Evolutionary conservation across 1,284 basidiomycete genomes (phyloP).

Genomic region (Pseudozyma pruni): DNA sequence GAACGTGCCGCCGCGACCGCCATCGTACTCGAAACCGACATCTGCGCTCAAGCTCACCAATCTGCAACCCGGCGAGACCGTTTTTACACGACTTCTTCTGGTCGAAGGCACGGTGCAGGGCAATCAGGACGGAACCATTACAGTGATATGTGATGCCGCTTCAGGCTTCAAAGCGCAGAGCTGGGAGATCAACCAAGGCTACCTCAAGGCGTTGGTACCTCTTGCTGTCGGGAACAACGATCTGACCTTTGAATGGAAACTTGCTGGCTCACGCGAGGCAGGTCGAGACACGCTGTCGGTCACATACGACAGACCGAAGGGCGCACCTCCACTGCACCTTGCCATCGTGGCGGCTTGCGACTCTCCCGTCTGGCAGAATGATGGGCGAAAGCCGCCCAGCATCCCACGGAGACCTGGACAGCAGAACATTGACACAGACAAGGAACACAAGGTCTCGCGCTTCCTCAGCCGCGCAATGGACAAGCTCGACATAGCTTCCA

Average conservation of each 20-base stretch:
- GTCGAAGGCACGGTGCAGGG: slow-evolving; percentile 24
- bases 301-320: slow-evolving; percentile 13
- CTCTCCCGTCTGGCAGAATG: slow-evolving; percentile 34
- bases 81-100: slow-evolving; percentile 40
- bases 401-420: slow-evolving; percentile 1
- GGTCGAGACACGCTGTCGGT: slow-evolving; percentile 4
- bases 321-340: slow-evolving; percentile 33
- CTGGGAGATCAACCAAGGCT: slow-evolving; percentile 43
- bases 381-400: slow-evolving; percentile 12
- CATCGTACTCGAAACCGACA: not conserved
- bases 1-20: not conserved
- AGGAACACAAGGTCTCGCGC: slow-evolving; percentile 16
- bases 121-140: slow-evolving; percentile 8
- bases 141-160: slow-evolving; percentile 4
- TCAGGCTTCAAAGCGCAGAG: slow-evolving; percentile 22
- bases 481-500: slow-evolving; percentile 11
- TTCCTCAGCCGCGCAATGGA: slow-evolving; percentile 27
- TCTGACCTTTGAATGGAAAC: slow-evolving; percentile 15
- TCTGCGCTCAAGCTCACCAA: slow-evolving; percentile 22
- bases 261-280: not conserved
- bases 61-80: slow-evolving; percentile 16
- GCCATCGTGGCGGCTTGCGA: slow-evolving; percentile 38
- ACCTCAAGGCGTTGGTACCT: slow-evolving; percentile 46
- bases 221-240: slow-evolving; percentile 28
- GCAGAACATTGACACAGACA: not conserved